Evolutionary conservation across 352 stramenopile genomes (phyloP).

Genomic region (Phytophthora colocasiae): DNA sequence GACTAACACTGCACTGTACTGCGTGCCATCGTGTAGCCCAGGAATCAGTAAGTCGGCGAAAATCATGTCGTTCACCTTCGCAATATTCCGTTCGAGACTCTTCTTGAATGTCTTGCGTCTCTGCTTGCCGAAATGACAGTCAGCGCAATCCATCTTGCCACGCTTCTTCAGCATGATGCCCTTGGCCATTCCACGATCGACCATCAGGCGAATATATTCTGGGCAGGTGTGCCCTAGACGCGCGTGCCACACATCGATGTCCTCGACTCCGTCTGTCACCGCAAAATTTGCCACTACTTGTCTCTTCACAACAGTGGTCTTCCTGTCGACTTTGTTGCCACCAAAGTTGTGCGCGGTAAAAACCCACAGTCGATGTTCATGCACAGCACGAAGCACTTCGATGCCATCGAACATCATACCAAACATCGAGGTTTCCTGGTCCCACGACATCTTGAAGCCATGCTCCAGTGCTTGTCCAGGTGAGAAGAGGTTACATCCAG

Average conservation of each 20-base stretch:
- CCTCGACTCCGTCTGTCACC: constrained; percentile 6
- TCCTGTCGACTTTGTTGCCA: neutral
- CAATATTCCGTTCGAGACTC: no score
- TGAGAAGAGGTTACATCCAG: constrained; percentile 25
- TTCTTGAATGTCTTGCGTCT: constrained; percentile 18
- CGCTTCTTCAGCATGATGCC: constrained; percentile 22
- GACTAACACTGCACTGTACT: no score
- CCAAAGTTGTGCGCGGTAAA: constrained; percentile 14
- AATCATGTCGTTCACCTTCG: no score
- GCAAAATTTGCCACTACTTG: constrained; percentile 18
- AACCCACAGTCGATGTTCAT: constrained; percentile 15
- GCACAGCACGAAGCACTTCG: constrained; percentile 8
- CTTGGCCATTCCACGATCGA: constrained; percentile 18
- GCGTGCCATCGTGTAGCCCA: no score
- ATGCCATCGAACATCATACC: constrained; percentile 10
- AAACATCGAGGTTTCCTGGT: constrained; percentile 10
- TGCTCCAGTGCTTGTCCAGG: constrained; percentile 16
- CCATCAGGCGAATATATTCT: constrained; percentile 21
- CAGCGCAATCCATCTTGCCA: constrained; percentile 12
- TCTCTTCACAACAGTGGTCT: constrained; percentile 2
- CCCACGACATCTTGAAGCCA: constrained; percentile 21
- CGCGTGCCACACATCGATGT: constrained; percentile 14
- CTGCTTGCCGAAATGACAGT: constrained; percentile 23
- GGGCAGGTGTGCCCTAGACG: constrained; percentile 7
- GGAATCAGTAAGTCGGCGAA: no score